Evolutionary conservation across 176 grass and related monocot genomes (phyloP).

Genomic region (Triticum timopheevii): DNA sequence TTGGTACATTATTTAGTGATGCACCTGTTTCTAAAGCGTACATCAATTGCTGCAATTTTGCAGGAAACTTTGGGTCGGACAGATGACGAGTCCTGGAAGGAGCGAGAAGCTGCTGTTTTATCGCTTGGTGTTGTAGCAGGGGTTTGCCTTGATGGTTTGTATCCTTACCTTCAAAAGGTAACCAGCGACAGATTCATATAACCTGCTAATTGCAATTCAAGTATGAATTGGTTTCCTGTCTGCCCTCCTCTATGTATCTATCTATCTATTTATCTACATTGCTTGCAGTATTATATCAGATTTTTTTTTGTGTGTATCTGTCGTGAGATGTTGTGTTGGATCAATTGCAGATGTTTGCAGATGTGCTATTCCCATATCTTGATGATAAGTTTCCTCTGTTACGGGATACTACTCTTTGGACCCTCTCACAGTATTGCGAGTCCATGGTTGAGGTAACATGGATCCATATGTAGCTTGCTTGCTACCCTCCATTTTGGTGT

Average conservation of each 20-base stretch:
- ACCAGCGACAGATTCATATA: background rate
- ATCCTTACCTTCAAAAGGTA: slow-evolving; percentile 81
- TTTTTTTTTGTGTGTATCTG: background rate
- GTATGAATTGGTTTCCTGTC: no score
- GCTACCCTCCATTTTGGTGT: background rate
- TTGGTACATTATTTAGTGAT: background rate
- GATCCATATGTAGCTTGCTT: background rate
- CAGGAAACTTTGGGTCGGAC: slow-evolving; percentile 77
- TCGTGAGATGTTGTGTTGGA: background rate
- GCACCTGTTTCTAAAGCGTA: slow-evolving; percentile 12
- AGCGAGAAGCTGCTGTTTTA: slow-evolving; percentile 89
- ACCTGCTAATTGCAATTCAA: no score
- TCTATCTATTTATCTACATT: background rate
- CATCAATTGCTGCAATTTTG: slow-evolving; percentile 38
- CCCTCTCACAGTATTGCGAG: slow-evolving; percentile 90
- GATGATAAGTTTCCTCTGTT: slow-evolving; percentile 99
- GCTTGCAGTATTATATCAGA: background rate
- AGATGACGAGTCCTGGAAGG: slow-evolving; percentile 85
- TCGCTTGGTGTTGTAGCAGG: slow-evolving; percentile 89
- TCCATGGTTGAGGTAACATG: slow-evolving; percentile 88
- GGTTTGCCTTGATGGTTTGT: slow-evolving; percentile 86
- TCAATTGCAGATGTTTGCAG: slow-evolving; percentile 66
- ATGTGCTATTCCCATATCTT: no score
- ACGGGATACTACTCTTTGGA: slow-evolving; percentile 96
- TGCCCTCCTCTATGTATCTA: no score